Evolutionary conservation across 1,284 basidiomycete species (phyloP), one percentile per base, ranked within the genome.

Genomic region (Cryptococcus hybrid): DNA sequence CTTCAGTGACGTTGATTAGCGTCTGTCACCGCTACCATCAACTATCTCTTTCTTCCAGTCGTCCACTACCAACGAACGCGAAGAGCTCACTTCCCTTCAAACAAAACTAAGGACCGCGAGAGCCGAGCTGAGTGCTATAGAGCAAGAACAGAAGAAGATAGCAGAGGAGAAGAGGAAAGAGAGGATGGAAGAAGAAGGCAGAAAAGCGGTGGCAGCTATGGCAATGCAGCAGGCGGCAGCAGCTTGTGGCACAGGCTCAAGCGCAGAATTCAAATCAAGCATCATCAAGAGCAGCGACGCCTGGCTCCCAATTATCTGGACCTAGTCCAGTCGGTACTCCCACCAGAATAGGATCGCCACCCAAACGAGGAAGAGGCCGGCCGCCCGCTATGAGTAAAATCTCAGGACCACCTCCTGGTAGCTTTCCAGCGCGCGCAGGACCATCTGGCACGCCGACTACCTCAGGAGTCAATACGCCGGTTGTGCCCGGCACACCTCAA

Each of bases 31-130:
- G 42, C 57, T 74, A 5, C 66, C 70, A 6, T 64, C 66, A 2
- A 54, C 73, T 12, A 71, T 76, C 51, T 56, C 52, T 2, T 52
- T 74, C 44, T 58, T 68, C 42, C 63, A 64, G 39, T 57, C 62
- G 30, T 68, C 69, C 4, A 68, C 66, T 7, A 39, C 56, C 2
- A 51, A 55, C 7, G 18, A 69, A 7, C 66, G 66, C 15, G 67
- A 69, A 46, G 69, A 74, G 44, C 36, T 73, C 38, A 56, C 61
- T 15, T 46, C 51, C 5, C 51, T 70, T 1, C 68, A 70, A 48
- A 51, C 61, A 3, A 57, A 54, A 5, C 59, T 68, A 11, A 51
- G 64, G 44, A 54, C 24, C 48, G 58, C 36, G 45, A 52, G 35
- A 42, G 45, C 30, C 35, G 51, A 34, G 34, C 40, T 15, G 37